A percentile compares a stretch with the other conserved stretches of the same genome.
Evolutionary conservation across 2,329 filamentous ascomycete genomes (phyloP).

Genomic region (Colletotrichum sp.): DNA sequence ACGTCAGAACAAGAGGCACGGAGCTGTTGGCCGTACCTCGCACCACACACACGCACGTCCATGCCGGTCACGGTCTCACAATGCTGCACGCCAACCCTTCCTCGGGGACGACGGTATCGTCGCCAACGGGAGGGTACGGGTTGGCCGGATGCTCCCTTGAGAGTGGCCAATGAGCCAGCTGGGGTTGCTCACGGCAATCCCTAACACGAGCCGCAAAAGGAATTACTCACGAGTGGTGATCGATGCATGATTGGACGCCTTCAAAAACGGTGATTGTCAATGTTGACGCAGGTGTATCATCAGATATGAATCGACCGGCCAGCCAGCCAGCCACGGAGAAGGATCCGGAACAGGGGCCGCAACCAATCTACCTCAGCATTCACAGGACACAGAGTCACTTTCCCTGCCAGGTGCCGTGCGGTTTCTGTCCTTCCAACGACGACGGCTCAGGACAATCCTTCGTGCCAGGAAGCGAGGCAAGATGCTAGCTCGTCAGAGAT

Average conservation of each 20-base stretch:
- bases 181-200: neutral
- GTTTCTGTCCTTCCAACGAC: neutral
- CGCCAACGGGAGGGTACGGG: neutral
- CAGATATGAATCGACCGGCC: neutral
- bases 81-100: neutral
- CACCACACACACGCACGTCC: neutral
- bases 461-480: neutral
- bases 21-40: neutral
- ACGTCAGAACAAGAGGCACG: neutral
- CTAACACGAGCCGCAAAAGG: neutral
- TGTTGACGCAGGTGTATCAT: neutral
- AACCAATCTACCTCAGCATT: neutral
- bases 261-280: neutral
- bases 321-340: neutral
- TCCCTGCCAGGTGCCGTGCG: neutral
- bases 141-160: neutral
- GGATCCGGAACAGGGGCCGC: neutral
- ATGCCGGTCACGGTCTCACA: neutral
- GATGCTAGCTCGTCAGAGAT: conserved; percentile 1
- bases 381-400: neutral
- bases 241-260: neutral
- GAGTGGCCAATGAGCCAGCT: neutral
- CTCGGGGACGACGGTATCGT: neutral
- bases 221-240: neutral
- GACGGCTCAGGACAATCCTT: neutral